Evolutionary conservation across 345 rosid species (phyloP).

Genomic region (Linum usitatissimum): DNA sequence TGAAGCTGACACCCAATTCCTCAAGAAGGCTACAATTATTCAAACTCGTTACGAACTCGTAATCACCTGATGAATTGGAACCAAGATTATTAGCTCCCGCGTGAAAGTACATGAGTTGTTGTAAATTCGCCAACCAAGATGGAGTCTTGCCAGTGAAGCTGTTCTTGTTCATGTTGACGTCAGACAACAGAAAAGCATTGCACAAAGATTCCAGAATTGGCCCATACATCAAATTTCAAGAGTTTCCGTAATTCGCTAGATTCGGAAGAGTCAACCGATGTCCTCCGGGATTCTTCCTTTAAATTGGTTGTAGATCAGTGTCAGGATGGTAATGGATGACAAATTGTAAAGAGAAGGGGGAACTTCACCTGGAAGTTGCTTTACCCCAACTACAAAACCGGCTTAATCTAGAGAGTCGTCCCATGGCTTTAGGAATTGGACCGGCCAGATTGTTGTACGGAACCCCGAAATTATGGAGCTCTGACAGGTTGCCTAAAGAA

Average conservation of each 20-base stretch:
- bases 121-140: neutral
- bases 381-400: neutral
- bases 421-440: neutral
- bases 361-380: conserved; percentile 9
- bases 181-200: conserved; percentile 4
- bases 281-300: conserved; percentile 5
- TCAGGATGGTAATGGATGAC: neutral
- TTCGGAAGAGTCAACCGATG: conserved; percentile 10
- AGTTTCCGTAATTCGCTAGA: neutral
- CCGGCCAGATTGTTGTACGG: neutral
- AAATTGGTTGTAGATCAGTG: neutral
- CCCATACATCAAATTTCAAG: conserved; percentile 4
- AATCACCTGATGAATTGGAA: conserved; percentile 5
- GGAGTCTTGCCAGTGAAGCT: conserved; percentile 9
- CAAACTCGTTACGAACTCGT: conserved; percentile 1
- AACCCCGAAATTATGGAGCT: neutral
- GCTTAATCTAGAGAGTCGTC: neutral
- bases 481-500: conserved; percentile 7
- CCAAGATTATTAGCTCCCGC: conserved; percentile 5
- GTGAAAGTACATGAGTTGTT: neutral
- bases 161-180: neutral
- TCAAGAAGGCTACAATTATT: conserved; percentile 9
- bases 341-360: conserved; percentile 13
- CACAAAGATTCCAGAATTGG: conserved; percentile 8
- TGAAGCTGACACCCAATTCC: neutral